Evolutionary conservation across 2,329 filamentous ascomycete species (phyloP), one percentile per base, ranked within the genome.

Genomic region (Hypoxylon sp.): DNA sequence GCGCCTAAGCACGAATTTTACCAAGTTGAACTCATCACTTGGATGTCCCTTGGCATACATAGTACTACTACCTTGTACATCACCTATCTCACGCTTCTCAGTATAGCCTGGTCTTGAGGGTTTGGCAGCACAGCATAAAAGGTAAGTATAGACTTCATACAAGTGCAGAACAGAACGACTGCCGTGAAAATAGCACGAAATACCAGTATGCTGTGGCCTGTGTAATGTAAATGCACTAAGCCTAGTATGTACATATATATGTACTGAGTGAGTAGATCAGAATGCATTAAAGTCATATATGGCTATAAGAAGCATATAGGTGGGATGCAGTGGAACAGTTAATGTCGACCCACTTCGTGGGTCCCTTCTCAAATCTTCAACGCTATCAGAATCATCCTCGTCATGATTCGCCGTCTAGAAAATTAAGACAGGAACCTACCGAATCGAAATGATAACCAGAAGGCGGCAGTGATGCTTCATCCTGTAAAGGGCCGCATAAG

Each of bases 401-500:
- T 70, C 68, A 70, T 64, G 52, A 62, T 64, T 64, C 56, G 27
- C 44, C 32, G 13, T 50, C 10, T 59, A 19, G 31, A 46, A 57
- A 44, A 48, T 31, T 19, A 58, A 48, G 42, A 60, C 48, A 11
- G 24, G 13, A 55, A 51, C 17, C n/a, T 39, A 46, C 50, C 35
- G 50, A 44, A 57, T 53, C 66, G 69, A 67, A 68, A 78, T 78
- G 77, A 56, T 68, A 53, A 42, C 51, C 35, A 48, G 58, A 35
- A 65, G 13, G 61, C 70, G 72, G 72, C 71, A 78, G 80, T 76
- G 70, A 84, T 84, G 82, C 76, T 83, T 67, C 76, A 75, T 72
- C 76, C 79, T 71, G 75, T 77, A 63, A 75, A 76, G 69, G 78
- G 81, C 68, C 80, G 76, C 65, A 69, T 83, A 71, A 77, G 79